These are phyloP conservation scores for Leccinum fibrillosum DNA, from an alignment of 768 basidiomycete species.

Conservation along the genomic window DNA sequence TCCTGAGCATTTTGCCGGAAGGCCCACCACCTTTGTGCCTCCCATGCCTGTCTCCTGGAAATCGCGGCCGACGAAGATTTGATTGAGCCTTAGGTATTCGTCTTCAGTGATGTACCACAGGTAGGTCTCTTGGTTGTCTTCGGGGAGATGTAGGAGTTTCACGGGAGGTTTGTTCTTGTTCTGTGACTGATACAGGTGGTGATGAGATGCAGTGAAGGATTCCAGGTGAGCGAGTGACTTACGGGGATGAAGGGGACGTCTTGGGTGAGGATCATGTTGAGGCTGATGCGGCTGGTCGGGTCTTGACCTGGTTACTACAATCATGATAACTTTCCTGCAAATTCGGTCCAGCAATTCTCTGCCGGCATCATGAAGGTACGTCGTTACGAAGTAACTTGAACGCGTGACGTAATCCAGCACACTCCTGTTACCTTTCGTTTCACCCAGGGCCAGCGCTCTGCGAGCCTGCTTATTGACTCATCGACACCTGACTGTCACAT, in stretches of 20 bases:
- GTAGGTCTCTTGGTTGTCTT: not conserved
- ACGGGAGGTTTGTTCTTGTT: constrained; percentile 10
- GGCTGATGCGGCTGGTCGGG: too few relatives aligned
- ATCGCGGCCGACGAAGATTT: constrained; percentile 11
- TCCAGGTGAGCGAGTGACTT: not conserved
- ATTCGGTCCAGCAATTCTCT: too few relatives aligned
- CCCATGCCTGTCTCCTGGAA: constrained; percentile 15
- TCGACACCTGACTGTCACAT: too few relatives aligned
- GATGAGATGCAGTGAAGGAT: not conserved
- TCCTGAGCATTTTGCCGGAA: constrained; percentile 3
- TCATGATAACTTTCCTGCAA: too few relatives aligned
- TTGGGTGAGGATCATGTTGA: not conserved
- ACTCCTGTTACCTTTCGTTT: too few relatives aligned
- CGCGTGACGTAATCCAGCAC: too few relatives aligned
- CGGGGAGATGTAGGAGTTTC: not conserved
- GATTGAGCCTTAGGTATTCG: constrained; percentile 15
- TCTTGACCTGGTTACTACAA: too few relatives aligned
- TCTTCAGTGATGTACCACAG: constrained; percentile 20
- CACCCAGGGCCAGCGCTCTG: too few relatives aligned
- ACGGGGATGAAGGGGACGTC: constrained; percentile 10
- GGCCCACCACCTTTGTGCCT: constrained; percentile 13
- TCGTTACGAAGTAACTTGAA: too few relatives aligned
- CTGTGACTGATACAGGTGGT: not conserved
- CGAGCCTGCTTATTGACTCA: too few relatives aligned
- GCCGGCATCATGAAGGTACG: too few relatives aligned